Conservation (phyloP, 2,329 filamentous ascomycete species). For the Alternaria infectoria region DNA sequence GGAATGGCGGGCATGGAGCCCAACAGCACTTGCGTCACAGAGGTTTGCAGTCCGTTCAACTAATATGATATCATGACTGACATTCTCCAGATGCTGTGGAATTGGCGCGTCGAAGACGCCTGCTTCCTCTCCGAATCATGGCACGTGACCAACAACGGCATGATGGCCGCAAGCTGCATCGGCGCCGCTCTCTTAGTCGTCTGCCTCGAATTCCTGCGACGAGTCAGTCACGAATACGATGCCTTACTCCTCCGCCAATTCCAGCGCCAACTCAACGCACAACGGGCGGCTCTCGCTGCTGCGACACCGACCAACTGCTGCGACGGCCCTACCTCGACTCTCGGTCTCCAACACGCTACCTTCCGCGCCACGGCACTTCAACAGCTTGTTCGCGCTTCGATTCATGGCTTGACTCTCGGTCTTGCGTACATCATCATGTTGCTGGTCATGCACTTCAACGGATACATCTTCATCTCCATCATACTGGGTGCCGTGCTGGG, state of each 20-base stretch:
- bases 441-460: slow-evolving; percentile 69
- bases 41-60: slow-evolving; percentile 32
- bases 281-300: slow-evolving; percentile 27
- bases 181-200: slow-evolving; percentile 78
- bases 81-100: slow-evolving; percentile 73
- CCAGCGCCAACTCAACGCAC: slow-evolving; percentile 40
- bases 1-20: slow-evolving; percentile 17
- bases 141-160: slow-evolving; percentile 71
- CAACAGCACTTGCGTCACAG: slow-evolving; percentile 47
- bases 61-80: background rate
- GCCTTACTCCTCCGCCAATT: slow-evolving; percentile 65
- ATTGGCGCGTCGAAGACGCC: slow-evolving; percentile 74
- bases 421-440: slow-evolving; percentile 83
- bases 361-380: slow-evolving; percentile 66
- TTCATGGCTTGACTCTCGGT: slow-evolving; percentile 75
- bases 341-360: slow-evolving; percentile 35
- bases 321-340: slow-evolving; percentile 27
- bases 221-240: slow-evolving; percentile 75
- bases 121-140: slow-evolving; percentile 74
- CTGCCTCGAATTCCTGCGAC: slow-evolving; percentile 73
- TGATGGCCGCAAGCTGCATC: slow-evolving; percentile 82
- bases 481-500: slow-evolving; percentile 78
- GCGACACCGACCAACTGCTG: slow-evolving; percentile 31
- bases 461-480: slow-evolving; percentile 81
- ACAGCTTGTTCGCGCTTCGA: slow-evolving; percentile 68